Percentiles rank a stretch among this genome's conserved stretches.
Conservation (phyloP, 306 rosid species). For the Lablab purpureus region DNA sequence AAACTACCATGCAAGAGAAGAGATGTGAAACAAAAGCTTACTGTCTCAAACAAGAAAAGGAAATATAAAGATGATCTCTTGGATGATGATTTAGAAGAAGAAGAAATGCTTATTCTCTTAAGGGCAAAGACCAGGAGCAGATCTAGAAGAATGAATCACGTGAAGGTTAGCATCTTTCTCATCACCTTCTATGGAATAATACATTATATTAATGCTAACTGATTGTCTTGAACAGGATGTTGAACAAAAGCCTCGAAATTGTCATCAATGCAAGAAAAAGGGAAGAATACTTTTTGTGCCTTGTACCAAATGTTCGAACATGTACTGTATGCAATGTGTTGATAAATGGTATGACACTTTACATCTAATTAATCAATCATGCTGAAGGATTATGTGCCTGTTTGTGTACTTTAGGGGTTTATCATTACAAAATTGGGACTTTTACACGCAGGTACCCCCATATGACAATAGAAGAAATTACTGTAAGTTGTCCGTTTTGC, state of each 20-base stretch:
- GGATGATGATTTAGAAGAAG: constrained; percentile 43
- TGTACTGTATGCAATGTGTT: constrained; percentile 73
- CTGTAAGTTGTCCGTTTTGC: constrained; percentile 75
- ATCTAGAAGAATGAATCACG: constrained; percentile 39
- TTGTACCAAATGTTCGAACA: constrained; percentile 65
- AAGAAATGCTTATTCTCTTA: constrained; percentile 37
- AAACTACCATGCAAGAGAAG: constrained; percentile 38
- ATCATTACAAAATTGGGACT: constrained; percentile 36
- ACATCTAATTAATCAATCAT: constrained; percentile 8
- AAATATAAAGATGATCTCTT: constrained; percentile 41
- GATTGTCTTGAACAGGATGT: constrained; percentile 47
- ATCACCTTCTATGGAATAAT: neutral
- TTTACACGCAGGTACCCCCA: constrained; percentile 65
- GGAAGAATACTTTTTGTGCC: constrained; percentile 54
- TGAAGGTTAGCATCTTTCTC: constrained; percentile 41
- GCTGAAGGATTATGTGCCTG: neutral
- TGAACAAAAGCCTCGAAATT: constrained; percentile 46
- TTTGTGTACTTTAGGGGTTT: constrained; percentile 14
- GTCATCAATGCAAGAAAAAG: constrained; percentile 82
- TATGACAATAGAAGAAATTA: constrained; percentile 61
- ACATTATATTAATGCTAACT: constrained; percentile 15
- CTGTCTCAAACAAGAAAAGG: constrained; percentile 44
- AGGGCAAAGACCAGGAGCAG: constrained; percentile 56
- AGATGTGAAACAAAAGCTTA: constrained; percentile 42
- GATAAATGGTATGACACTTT: constrained; percentile 64